These are phyloP conservation scores for Phytopythium kandeliae DNA, from an alignment of 352 stramenopile species.

Conservation along the genomic window DNA sequence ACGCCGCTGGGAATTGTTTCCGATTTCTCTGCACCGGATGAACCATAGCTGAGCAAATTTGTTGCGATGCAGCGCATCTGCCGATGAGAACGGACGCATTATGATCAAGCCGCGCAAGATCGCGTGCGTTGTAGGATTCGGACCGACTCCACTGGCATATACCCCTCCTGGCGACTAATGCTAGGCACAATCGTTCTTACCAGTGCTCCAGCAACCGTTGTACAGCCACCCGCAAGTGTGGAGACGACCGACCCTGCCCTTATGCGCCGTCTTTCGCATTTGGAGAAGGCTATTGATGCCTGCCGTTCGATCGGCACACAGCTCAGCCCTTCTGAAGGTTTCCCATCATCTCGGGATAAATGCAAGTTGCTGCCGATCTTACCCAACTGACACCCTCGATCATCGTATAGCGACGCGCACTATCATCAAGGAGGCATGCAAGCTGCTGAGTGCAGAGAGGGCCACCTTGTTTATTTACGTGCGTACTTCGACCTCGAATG, in stretches of 20 bases:
- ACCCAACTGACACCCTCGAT: background rate
- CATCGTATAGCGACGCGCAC: constrained; percentile 52
- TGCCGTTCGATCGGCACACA: constrained; percentile 78
- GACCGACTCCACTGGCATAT: background rate
- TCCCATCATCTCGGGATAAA: too few species aligned
- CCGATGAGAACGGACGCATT: constrained; percentile 80
- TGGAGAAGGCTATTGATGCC: constrained; percentile 79
- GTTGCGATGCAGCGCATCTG: constrained; percentile 40
- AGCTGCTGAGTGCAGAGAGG: constrained; percentile 84
- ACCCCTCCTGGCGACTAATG: too few species aligned
- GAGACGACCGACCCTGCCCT: constrained; percentile 30
- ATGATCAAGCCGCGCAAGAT: constrained; percentile 65
- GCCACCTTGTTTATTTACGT: constrained; percentile 89
- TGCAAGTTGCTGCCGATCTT: too few species aligned
- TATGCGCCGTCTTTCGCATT: constrained; percentile 46
- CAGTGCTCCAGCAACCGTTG: background rate
- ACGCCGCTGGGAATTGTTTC: too few species aligned
- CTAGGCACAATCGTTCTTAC: background rate
- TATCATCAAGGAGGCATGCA: constrained; percentile 85
- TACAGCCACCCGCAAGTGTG: background rate
- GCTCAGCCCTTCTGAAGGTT: constrained; percentile 72
- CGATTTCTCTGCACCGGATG: too few species aligned
- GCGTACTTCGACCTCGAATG: background rate
- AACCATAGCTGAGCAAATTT: background rate
- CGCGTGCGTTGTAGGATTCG: constrained; percentile 19